Evolutionary conservation across 2,329 filamentous ascomycete species (phyloP), one percentile per base, ranked within the genome.

Genomic region (Verticillium klebahnii): DNA sequence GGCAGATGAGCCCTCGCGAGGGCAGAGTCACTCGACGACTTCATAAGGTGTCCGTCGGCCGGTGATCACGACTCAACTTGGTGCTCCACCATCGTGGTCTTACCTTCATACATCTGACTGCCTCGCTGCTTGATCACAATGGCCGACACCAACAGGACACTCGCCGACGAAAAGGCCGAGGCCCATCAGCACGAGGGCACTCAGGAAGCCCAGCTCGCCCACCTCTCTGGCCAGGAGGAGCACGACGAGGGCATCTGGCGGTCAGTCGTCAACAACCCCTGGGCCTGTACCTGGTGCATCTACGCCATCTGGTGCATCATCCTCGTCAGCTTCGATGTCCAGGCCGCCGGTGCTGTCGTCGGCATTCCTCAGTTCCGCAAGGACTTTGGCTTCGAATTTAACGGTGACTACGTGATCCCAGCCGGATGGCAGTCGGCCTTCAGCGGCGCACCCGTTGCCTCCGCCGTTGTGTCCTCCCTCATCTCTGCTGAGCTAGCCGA

Each of bases 351-450:
- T 6, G 76, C 69, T 59, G 73, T 78, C 29, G 71, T 80, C 50
- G 73, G 76, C 25, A 77, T 81, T n/a, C 78, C 78, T 2, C 63
- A 75, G 60, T 81, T 80, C 66, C 71, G 77, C 37, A 72, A 80
- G 62, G 77, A 80, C 64, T 80, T 81, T 66, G 78, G 77, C 0
- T 65, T 71, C 55, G 60, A 66, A 7, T 77, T 70, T 55, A 69
- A 72, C 1, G 74, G 70, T 1, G 68, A 68, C 60, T 80, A 75
- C 68, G 76, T 78, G 7, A 67, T 80, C 9, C 67, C 74, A 15
- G 73, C 76, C 3, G 72, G 74, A 17, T 81, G 78, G 79, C 77
- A 81, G 64, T 72, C 71, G 23, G 78, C 78, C 5, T 80, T 80
- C 63, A 72, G 73, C 45, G 78, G 76, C 12, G 78, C 70, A 0